A percentile compares a stretch with the other conserved stretches of the same genome.
phyloP scores from a whole-genome alignment of 768 basidiomycete species.

The Tricholoma matsutake region DNA sequence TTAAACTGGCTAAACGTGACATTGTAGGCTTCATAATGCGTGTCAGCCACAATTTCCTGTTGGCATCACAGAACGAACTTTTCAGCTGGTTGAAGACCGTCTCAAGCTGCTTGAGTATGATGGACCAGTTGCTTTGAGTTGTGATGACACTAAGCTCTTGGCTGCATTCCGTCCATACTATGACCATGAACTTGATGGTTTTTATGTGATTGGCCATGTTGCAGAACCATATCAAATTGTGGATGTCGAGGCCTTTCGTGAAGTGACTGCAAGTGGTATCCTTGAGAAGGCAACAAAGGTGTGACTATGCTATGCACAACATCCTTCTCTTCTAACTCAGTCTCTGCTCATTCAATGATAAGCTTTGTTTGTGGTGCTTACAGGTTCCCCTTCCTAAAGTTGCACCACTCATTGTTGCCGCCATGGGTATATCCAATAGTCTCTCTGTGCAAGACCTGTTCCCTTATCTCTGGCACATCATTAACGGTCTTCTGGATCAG shows the following conservation, averaged over 20 bases:
- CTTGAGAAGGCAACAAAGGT: constrained; percentile 23
- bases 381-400: constrained; percentile 32
- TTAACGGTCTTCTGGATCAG: constrained; percentile 15
- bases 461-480: constrained; percentile 12
- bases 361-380: constrained; percentile 30
- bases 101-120: neutral
- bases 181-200: neutral
- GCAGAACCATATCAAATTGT: constrained; percentile 21
- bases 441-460: constrained; percentile 19
- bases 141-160: neutral
- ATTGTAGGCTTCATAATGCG: neutral
- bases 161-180: neutral
- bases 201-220: too few relatives aligned
- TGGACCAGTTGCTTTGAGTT: neutral
- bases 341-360: too few relatives aligned
- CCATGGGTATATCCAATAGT: constrained; percentile 19
- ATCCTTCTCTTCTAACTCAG: too few relatives aligned
- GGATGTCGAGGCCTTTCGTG: constrained; percentile 13
- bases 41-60: neutral
- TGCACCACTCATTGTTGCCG: constrained; percentile 33
- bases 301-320: neutral
- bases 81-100: neutral
- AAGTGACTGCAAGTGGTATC: constrained; percentile 7
- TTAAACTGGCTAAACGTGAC: too few relatives aligned
- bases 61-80: neutral